Evolutionary conservation across 768 basidiomycete genomes (phyloP).

Genomic region (Gautieria morchelliformis): DNA sequence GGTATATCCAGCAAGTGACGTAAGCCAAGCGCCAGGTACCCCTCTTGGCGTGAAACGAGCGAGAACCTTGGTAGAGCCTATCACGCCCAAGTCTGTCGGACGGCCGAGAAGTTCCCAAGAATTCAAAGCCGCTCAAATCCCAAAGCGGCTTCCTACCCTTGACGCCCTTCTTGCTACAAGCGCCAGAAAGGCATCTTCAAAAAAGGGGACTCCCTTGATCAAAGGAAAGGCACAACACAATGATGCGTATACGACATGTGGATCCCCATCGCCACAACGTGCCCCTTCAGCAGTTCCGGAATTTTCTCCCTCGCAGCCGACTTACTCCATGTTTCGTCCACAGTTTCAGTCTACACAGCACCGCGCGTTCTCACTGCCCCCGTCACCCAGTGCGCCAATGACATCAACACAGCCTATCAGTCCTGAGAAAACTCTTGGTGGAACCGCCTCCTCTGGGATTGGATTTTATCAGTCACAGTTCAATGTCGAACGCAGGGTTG

Average conservation of each 20-base stretch:
- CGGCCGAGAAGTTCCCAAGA: neutral
- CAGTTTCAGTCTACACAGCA: slow-evolving; percentile 3
- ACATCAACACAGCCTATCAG: neutral
- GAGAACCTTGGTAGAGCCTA: neutral
- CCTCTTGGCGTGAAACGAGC: neutral
- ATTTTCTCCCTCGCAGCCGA: neutral
- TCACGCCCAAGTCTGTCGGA: slow-evolving; percentile 4
- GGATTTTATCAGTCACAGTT: slow-evolving; percentile 4
- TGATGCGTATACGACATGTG: neutral
- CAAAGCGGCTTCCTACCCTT: slow-evolving; percentile 1
- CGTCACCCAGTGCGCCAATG: neutral
- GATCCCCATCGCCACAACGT: neutral
- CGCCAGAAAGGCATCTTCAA: neutral
- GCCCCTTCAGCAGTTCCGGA: neutral
- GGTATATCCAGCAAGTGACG: neutral
- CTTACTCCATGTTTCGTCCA: slow-evolving; percentile 4
- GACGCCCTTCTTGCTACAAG: neutral
- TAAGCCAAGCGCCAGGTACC: neutral
- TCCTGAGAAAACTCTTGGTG: neutral
- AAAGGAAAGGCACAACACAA: neutral
- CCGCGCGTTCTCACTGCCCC: neutral
- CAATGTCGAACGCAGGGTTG: neutral
- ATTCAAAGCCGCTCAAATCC: neutral
- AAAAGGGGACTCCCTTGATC: neutral
- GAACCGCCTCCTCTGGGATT: neutral